Conservation (phyloP, 169 alveolate species). For the Plasmodium relictum region DNA sequence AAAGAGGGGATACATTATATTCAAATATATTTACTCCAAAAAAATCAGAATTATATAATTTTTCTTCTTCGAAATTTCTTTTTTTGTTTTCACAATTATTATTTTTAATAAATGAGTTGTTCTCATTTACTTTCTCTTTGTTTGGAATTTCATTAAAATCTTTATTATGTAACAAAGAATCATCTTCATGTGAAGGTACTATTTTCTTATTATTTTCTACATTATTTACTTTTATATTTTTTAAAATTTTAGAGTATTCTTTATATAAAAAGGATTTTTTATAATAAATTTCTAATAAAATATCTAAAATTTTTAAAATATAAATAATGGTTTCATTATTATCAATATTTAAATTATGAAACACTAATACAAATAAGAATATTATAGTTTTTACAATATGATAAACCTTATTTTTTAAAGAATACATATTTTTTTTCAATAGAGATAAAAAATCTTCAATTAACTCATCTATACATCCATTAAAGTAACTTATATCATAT, state of each 20-base stretch:
- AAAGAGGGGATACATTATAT: slow-evolving; percentile 67
- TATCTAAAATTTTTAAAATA: slow-evolving; percentile 66
- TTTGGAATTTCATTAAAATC: neutral
- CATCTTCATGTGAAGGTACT: too few species aligned
- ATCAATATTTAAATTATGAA: slow-evolving; percentile 57
- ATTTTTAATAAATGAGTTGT: neutral
- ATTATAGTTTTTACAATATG: slow-evolving; percentile 61
- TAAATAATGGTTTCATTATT: slow-evolving; percentile 46
- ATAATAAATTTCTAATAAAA: slow-evolving; percentile 48
- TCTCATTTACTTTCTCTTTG: neutral
- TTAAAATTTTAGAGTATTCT: neutral
- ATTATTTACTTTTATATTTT: neutral
- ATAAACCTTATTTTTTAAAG: slow-evolving; percentile 19
- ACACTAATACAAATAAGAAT: slow-evolving; percentile 42
- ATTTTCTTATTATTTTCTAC: too few species aligned
- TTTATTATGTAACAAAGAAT: too few species aligned
- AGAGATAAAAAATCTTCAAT: slow-evolving; percentile 19
- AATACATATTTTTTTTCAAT: slow-evolving; percentile 20
- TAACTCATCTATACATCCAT: slow-evolving; percentile 45
- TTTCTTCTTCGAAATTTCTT: neutral
- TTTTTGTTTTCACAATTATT: neutral
- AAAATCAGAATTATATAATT: neutral
- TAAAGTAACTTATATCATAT: slow-evolving; percentile 74
- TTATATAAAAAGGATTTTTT: neutral
- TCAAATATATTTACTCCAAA: slow-evolving; percentile 35